phyloP scores from a whole-genome alignment of 2,329 filamentous ascomycete genomes.

The Hymenoscyphus fructigenus region DNA sequence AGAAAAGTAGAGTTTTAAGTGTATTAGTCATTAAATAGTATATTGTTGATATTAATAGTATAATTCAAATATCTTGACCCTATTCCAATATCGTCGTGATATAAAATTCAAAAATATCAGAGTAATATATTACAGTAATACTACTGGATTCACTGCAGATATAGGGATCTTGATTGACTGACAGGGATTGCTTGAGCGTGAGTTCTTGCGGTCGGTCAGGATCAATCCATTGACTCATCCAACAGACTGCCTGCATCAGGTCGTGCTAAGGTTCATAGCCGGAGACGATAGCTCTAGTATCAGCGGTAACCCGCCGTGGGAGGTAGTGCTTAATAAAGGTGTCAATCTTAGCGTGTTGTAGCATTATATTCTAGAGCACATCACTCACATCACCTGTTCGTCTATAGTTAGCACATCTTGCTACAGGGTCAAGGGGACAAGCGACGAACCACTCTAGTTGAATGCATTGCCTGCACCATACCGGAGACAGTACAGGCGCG shows the following conservation, averaged over 20 bases:
- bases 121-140: neutral
- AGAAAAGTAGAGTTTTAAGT: neutral
- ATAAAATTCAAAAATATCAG: no score
- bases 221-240: slow-evolving; percentile 24
- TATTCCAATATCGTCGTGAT: neutral
- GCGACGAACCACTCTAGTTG: slow-evolving; percentile 24
- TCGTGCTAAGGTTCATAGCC: slow-evolving; percentile 20
- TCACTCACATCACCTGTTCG: slow-evolving; percentile 20
- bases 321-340: slow-evolving; percentile 28
- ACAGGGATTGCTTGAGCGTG: slow-evolving; percentile 21
- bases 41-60: neutral
- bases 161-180: slow-evolving; percentile 21
- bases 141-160: slow-evolving; percentile 6
- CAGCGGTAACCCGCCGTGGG: slow-evolving; percentile 13
- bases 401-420: slow-evolving; percentile 19
- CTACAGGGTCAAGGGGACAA: neutral
- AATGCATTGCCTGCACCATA: slow-evolving; percentile 27
- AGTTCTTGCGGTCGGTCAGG: slow-evolving; percentile 22
- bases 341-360: slow-evolving; percentile 23
- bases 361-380: slow-evolving; percentile 26
- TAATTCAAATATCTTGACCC: neutral
- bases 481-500: slow-evolving; percentile 25
- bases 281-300: slow-evolving; percentile 21
- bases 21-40: neutral
- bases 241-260: slow-evolving; percentile 21